Conservation (phyloP, 148 eudicot genomes). For the Rhododendron henanense region DNA sequence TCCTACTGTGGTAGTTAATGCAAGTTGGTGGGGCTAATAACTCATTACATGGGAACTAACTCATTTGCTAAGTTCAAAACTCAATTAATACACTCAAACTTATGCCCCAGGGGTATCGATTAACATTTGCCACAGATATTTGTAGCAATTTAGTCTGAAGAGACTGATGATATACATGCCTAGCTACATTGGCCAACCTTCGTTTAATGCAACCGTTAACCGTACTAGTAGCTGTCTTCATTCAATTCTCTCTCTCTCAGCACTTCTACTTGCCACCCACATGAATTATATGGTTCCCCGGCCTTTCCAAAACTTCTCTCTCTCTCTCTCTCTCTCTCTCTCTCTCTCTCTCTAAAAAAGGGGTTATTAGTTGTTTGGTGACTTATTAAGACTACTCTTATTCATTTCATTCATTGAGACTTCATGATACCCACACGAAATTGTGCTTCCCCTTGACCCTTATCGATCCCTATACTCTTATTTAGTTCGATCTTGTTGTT, state of each 20-base stretch:
- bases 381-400: background rate
- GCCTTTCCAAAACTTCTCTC: background rate
- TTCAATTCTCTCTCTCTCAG: background rate
- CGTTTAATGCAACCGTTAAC: constrained; percentile 10
- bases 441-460: background rate
- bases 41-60: too few species aligned
- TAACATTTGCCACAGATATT: too few species aligned
- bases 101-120: too few species aligned
- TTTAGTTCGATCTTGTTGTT: background rate
- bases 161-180: background rate
- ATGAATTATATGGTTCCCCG: background rate
- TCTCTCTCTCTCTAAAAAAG: background rate
- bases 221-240: background rate
- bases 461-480: background rate
- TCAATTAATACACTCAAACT: too few species aligned
- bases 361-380: constrained; percentile 9
- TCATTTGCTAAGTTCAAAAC: too few species aligned
- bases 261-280: background rate
- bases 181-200: background rate
- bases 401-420: background rate
- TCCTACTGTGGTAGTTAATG: too few species aligned
- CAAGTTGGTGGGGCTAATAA: too few species aligned
- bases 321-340: background rate
- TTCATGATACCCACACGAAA: background rate
- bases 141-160: background rate